Percentiles rank a stretch among this genome's conserved stretches.
Conservation (phyloP, 306 rosid genomes). For the Acacia crassicarpa region DNA sequence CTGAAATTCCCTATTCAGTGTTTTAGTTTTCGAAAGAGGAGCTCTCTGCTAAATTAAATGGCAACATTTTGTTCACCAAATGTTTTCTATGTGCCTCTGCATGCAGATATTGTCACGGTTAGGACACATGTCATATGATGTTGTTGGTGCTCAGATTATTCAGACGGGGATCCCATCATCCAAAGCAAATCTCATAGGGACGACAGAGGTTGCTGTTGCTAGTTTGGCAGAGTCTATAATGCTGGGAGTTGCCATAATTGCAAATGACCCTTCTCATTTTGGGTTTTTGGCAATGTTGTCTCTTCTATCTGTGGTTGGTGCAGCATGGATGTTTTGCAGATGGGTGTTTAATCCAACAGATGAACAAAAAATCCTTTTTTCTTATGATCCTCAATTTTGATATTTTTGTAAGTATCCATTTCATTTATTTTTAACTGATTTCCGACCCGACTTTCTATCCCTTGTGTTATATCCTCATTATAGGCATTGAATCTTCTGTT, state of each 20-base stretch:
- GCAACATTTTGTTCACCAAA: conserved; percentile 19
- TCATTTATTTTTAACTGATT: neutral
- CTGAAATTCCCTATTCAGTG: neutral
- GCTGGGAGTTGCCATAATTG: conserved; percentile 89
- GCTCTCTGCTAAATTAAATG: neutral
- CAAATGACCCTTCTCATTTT: conserved; percentile 81
- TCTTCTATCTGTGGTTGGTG: conserved; percentile 84
- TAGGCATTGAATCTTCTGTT: neutral
- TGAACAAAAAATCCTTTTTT: conserved; percentile 77
- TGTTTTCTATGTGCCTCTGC: conserved; percentile 16
- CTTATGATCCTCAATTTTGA: conserved; percentile 64
- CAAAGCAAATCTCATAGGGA: conserved; percentile 96
- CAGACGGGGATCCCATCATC: conserved; percentile 96
- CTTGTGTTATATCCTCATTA: neutral
- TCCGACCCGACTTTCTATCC: neutral
- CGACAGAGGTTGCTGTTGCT: conserved; percentile 95
- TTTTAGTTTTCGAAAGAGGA: neutral
- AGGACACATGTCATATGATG: conserved; percentile 98
- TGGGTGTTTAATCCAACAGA: conserved; percentile 96
- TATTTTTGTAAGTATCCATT: conserved; percentile 43
- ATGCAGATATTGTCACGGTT: conserved; percentile 86
- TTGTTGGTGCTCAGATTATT: conserved; percentile 91
- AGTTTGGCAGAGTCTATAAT: conserved; percentile 93
- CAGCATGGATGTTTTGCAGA: conserved; percentile 82
- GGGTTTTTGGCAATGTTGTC: conserved; percentile 79